A percentile compares a stretch with the other conserved stretches of the same genome.
Evolutionary conservation across 192 early-diverging fungal species (phyloP).

Genomic region (Linnemannia elongata): DNA sequence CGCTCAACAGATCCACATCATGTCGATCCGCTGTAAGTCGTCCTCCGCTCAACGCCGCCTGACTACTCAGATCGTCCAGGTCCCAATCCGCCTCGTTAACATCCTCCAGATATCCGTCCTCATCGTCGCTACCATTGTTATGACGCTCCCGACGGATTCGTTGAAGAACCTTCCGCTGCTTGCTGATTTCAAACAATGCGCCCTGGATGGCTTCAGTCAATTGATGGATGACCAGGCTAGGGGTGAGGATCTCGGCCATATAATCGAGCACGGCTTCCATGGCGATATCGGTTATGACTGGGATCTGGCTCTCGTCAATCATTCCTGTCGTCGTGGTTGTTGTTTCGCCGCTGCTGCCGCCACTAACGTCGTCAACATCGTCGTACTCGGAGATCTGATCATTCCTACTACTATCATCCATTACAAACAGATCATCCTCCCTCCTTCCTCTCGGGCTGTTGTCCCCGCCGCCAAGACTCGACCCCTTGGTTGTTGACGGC

Average conservation of each 20-base stretch:
- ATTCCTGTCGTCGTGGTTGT: background rate
- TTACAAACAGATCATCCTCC: background rate
- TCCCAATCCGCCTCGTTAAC: background rate
- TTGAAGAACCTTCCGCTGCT: background rate
- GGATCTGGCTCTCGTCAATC: slow-evolving; percentile 40
- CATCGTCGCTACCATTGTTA: background rate
- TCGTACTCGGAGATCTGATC: background rate
- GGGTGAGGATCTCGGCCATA: slow-evolving; percentile 34
- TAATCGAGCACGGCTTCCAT: slow-evolving; percentile 40
- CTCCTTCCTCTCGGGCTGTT: too few species aligned
- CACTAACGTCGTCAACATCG: background rate
- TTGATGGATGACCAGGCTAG: slow-evolving; percentile 37
- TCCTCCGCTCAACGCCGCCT: background rate
- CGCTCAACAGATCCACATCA: slow-evolving; percentile 14
- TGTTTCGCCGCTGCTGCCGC: background rate
- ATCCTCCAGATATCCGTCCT: background rate
- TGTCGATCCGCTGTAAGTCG: background rate
- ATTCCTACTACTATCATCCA: background rate
- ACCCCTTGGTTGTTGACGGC: background rate
- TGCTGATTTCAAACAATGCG: slow-evolving; percentile 22
- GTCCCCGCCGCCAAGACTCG: too few species aligned
- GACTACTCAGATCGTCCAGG: slow-evolving; percentile 22
- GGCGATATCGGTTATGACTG: slow-evolving; percentile 26
- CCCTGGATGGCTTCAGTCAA: slow-evolving; percentile 36
- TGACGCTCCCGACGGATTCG: background rate